Evolutionary conservation across 2,329 filamentous ascomycete species (phyloP), one percentile per base, ranked within the genome.

Genomic region (Orbilia quercus): DNA sequence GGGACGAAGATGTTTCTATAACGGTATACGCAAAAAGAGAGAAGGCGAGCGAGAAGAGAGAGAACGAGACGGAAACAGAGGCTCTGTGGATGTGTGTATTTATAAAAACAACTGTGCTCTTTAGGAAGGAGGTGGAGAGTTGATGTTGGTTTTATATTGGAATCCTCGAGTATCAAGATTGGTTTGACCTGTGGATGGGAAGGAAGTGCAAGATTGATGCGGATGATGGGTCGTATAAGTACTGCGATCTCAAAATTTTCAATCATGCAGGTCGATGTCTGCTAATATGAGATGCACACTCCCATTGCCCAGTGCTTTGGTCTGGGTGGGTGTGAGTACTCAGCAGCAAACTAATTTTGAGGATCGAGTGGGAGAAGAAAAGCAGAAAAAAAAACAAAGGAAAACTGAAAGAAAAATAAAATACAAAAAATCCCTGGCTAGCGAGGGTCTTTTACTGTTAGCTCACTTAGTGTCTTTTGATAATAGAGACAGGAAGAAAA

Each of bases 141-240:
- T 57, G 50, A 57, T 47, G 58, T 71, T 64, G 50, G 58, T 63
- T 71, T 64, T 71, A 71, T 63, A 64, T 71, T 64, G 58, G 50
- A 51, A 60, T 58, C 51, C 58, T 59, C 50, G 58, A 63, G 66
- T 71, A 51, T 71, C 66, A 71, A 44, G 66, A 47, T 63, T 64
- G 66, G 23, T 71, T 63, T 64, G 66, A 64, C 50, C 51, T 63
- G 50, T 25, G 58, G 58, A 64, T 64, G 66, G 45, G 60, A 64
- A 54, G 60, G 66, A 70, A 70, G 58, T 67, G 63, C 44, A 53
- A 67, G 59, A 71, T 66, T 69, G 72, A 75, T 48, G 75, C 74
- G 75, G 75, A 69, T 59, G 75, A 75, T 71, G 71, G 59, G 69
- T 58, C 58, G 58, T 75, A 75, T 75, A 75, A 75, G 69, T 76